Evolutionary conservation across 2,329 filamentous ascomycete genomes (phyloP).

Genomic region (Parascedosporium putredinis): DNA sequence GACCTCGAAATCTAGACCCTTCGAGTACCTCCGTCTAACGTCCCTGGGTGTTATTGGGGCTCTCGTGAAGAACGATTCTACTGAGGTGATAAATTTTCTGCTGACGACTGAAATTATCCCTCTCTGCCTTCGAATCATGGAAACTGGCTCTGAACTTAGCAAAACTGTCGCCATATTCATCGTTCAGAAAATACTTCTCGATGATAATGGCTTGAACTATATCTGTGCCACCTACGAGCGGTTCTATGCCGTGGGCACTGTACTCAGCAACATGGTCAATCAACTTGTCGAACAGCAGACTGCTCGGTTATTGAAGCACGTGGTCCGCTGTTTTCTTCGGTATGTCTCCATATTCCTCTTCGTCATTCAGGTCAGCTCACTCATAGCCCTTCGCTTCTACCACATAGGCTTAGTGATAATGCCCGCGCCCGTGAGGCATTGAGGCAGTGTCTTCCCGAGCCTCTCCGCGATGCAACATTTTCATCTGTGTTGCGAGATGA

Average conservation of each 20-base stretch:
- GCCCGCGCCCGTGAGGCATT: conserved; percentile 89
- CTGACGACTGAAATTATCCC: conserved; percentile 98
- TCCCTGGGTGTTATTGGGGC: conserved; percentile 95
- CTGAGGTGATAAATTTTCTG: conserved; percentile 97
- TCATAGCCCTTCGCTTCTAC: neutral
- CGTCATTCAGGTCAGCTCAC: too few species aligned
- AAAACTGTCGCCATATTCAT: conserved; percentile 99
- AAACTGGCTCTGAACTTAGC: conserved; percentile 94
- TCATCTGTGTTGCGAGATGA: conserved; percentile 93
- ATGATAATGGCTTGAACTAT: conserved; percentile 93
- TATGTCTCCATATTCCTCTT: conserved; percentile 38
- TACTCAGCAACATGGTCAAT: conserved; percentile 96
- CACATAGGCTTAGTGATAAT: conserved; percentile 76
- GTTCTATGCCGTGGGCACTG: conserved; percentile 95
- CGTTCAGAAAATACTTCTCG: conserved; percentile 94
- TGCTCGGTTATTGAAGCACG: conserved; percentile 89
- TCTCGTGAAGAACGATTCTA: conserved; percentile 96
- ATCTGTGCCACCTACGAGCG: conserved; percentile 98
- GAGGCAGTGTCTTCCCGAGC: conserved; percentile 90
- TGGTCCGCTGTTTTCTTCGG: conserved; percentile 93
- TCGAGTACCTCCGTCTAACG: conserved; percentile 92
- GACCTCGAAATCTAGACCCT: conserved; percentile 93
- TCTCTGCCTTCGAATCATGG: conserved; percentile 95
- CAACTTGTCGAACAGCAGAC: conserved; percentile 97
- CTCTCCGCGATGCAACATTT: conserved; percentile 97